These are phyloP conservation scores for Phytophthora sp. DNA, from an alignment of 352 stramenopile genomes.

Conservation along the genomic window DNA sequence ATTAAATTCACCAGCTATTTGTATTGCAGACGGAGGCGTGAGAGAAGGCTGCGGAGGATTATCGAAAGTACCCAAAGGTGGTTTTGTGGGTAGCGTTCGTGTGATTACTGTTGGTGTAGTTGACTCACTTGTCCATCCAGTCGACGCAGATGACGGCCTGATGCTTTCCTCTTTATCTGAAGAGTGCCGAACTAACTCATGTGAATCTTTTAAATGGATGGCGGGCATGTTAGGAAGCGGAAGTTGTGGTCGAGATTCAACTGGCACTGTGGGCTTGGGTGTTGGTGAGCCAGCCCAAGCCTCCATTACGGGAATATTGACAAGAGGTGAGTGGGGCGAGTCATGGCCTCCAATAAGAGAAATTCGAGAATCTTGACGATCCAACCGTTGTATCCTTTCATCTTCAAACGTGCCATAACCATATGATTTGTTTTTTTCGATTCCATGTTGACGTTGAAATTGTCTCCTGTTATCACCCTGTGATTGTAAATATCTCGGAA, in stretches of 20 bases:
- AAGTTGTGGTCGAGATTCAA: neutral
- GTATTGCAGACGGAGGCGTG: neutral
- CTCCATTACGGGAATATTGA: conserved; percentile 16
- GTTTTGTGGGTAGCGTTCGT: no score
- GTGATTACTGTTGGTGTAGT: no score
- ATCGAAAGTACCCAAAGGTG: neutral
- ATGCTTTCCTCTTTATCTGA: neutral
- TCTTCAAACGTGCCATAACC: conserved; percentile 24
- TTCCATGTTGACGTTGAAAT: neutral
- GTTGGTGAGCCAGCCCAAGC: conserved; percentile 28
- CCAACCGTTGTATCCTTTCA: conserved; percentile 11
- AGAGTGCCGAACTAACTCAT: neutral
- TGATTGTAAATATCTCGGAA: conserved; percentile 59
- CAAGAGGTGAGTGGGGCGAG: neutral
- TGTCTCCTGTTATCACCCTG: conserved; percentile 9
- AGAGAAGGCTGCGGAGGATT: neutral
- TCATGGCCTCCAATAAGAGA: neutral
- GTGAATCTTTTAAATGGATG: neutral
- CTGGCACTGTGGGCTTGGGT: neutral
- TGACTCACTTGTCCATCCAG: no score
- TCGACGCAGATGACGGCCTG: neutral
- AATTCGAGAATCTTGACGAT: neutral
- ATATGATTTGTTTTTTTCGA: neutral
- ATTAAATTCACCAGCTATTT: neutral
- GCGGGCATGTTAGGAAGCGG: neutral